These are phyloP conservation scores for Elsinoe australis DNA, from an alignment of 2,329 filamentous ascomycete genomes.

Conservation along the genomic window DNA sequence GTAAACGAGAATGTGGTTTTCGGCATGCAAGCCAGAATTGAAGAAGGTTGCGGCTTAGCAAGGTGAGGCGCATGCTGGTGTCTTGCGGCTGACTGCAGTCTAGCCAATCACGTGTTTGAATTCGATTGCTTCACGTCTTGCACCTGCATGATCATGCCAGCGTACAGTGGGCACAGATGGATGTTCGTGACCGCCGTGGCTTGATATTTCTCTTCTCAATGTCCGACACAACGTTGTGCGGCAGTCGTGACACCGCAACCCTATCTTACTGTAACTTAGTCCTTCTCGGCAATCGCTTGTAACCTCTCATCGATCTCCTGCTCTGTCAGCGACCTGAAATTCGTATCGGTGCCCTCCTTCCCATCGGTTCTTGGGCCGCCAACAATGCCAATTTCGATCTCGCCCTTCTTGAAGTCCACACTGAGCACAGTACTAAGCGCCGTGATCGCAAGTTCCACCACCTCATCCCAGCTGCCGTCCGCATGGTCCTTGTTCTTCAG, in stretches of 20 bases:
- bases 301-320: conserved; percentile 98
- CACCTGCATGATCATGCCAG: conserved; percentile 15
- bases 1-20: background rate
- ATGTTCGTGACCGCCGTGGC: conserved; percentile 7
- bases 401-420: conserved; percentile 99
- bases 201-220: background rate
- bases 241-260: conserved; percentile 6
- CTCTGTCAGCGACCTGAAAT: conserved; percentile 84
- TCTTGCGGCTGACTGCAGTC: conserved; percentile 9
- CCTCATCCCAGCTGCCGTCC: conserved; percentile 90
- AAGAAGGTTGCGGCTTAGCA: conserved; percentile 1
- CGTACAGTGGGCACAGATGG: background rate
- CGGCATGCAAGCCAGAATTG: background rate
- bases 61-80: conserved; percentile 1
- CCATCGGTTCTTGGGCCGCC: conserved; percentile 78
- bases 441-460: conserved; percentile 92
- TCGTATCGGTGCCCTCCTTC: conserved; percentile 67
- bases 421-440: conserved; percentile 93
- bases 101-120: background rate
- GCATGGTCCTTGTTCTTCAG: conserved; percentile 97
- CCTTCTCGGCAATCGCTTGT: conserved; percentile 97
- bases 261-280: conserved; percentile 48
- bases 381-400: conserved; percentile 96
- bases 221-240: too few relatives aligned
- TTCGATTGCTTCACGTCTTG: conserved; percentile 4